A percentile compares a stretch with the other conserved stretches of the same genome.
Evolutionary conservation across 306 rosid species (phyloP).

Genomic region (Acmispon strigosus): DNA sequence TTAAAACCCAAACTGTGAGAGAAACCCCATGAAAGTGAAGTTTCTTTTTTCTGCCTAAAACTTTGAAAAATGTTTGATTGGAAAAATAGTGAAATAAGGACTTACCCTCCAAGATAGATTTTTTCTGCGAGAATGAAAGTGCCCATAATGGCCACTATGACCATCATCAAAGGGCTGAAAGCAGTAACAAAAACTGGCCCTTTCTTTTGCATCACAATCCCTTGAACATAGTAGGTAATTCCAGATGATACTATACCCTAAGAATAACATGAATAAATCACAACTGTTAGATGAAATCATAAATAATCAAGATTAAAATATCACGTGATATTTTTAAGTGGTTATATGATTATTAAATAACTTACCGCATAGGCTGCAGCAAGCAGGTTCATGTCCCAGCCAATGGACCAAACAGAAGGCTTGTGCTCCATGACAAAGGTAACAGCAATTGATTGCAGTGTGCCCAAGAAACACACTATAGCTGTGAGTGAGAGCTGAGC

Average conservation of each 20-base stretch:
- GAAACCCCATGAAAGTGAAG: constrained; percentile 25
- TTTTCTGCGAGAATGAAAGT: constrained; percentile 80
- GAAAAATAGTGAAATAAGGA: not conserved
- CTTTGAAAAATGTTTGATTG: not conserved
- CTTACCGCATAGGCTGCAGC: constrained; percentile 94
- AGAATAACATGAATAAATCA: no score
- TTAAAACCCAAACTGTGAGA: not conserved
- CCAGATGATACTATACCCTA: constrained; percentile 78
- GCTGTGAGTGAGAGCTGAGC: constrained; percentile 90
- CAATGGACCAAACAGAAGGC: constrained; percentile 72
- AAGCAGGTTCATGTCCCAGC: constrained; percentile 82
- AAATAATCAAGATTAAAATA: no score
- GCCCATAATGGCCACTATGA: constrained; percentile 80
- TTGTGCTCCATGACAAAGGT: constrained; percentile 62
- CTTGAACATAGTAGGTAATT: constrained; percentile 72
- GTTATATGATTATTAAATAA: not conserved
- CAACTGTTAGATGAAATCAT: no score
- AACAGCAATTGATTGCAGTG: constrained; percentile 71
- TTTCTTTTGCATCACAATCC: constrained; percentile 68
- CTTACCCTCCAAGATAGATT: constrained; percentile 78
- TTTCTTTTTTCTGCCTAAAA: not conserved
- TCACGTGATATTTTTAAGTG: no score
- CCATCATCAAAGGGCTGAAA: constrained; percentile 94
- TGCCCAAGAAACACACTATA: constrained; percentile 70
- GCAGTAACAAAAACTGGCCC: constrained; percentile 98